phyloP scores from a whole-genome alignment of 2,329 filamentous ascomycete species.

The Paraconiothyrium brasiliense region DNA sequence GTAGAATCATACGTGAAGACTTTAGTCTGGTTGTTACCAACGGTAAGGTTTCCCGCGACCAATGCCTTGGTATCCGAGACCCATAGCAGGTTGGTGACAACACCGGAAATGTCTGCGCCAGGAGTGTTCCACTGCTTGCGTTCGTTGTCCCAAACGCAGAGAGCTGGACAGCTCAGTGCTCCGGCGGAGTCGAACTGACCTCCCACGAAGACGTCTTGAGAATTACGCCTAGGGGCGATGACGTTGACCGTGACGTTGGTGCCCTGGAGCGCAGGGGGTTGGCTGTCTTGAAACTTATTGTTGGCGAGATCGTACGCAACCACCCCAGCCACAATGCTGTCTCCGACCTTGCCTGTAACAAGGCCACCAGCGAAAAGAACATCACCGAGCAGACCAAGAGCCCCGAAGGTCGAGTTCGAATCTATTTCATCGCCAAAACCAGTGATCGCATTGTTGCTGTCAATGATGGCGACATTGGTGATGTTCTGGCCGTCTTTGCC shows the following conservation, averaged over 20 bases:
- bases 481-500: constrained; percentile 74
- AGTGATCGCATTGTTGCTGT: constrained; percentile 74
- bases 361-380: constrained; percentile 84
- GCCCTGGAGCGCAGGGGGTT: constrained; percentile 80
- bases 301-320: constrained; percentile 79
- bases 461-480: constrained; percentile 83
- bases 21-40: constrained; percentile 71
- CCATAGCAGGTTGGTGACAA: constrained; percentile 80
- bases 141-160: constrained; percentile 81
- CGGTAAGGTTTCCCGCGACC: constrained; percentile 77
- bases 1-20: constrained; percentile 79
- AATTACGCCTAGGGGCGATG: constrained; percentile 76
- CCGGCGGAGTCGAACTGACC: constrained; percentile 87
- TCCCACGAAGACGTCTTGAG: constrained; percentile 82
- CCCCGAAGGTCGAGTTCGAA: constrained; percentile 76
- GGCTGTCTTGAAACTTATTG: constrained; percentile 68
- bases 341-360: constrained; percentile 75
- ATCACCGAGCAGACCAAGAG: constrained; percentile 62
- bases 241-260: constrained; percentile 76
- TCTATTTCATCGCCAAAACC: constrained; percentile 75
- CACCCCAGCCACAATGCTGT: constrained; percentile 73
- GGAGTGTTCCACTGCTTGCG: constrained; percentile 81
- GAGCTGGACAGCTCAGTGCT: constrained; percentile 78
- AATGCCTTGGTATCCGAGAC: constrained; percentile 74
- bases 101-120: constrained; percentile 75